Conservation (phyloP, 768 basidiomycete species). For the Lactifluus piperatus region DNA sequence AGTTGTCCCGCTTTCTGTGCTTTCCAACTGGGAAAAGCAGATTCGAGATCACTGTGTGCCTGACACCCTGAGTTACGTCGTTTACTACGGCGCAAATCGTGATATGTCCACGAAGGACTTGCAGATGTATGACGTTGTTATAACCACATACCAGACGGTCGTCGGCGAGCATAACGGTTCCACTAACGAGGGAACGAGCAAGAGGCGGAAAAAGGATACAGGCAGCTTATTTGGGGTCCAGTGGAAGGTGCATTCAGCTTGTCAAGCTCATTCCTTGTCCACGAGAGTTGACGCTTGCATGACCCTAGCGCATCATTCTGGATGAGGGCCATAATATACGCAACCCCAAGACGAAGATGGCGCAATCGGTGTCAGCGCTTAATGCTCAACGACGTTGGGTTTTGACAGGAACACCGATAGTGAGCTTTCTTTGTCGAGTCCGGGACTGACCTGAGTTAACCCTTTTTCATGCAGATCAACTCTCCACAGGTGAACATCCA, state of each 20-base stretch:
- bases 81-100: constrained; percentile 70
- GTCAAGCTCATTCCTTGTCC: no score
- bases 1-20: constrained; percentile 78
- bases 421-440: constrained; percentile 32
- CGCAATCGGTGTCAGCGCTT: constrained; percentile 54
- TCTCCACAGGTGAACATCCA: constrained; percentile 48
- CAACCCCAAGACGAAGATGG: constrained; percentile 82
- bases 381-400: constrained; percentile 71
- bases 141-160: constrained; percentile 78
- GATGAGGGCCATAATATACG: constrained; percentile 88
- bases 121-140: constrained; percentile 63
- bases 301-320: constrained; percentile 56
- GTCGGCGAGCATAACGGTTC: constrained; percentile 40
- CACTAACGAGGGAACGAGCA: constrained; percentile 29
- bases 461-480: constrained; percentile 50
- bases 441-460: not conserved
- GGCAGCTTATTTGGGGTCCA: constrained; percentile 54
- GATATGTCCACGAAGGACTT: constrained; percentile 49
- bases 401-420: constrained; percentile 82
- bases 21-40: constrained; percentile 87
- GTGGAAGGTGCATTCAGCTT: constrained; percentile 62
- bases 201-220: constrained; percentile 56
- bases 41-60: constrained; percentile 60
- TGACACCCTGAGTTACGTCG: constrained; percentile 42
- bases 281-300: not conserved